phyloP scores from a whole-genome alignment of 805 yeast genomes.

The Ogataea chonburiensis region DNA sequence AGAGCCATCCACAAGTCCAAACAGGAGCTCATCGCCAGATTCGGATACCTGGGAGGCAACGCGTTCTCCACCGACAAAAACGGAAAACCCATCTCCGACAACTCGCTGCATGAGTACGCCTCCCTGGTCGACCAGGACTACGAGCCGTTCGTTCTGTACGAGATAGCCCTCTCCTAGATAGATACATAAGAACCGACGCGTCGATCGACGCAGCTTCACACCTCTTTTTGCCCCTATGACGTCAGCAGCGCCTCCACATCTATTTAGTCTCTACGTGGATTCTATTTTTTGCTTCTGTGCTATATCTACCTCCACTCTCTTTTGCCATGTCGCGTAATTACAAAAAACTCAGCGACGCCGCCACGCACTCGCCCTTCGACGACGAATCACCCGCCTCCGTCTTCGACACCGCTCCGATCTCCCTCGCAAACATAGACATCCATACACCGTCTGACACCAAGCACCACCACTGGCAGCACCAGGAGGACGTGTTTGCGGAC shows the following conservation, averaged over 20 bases:
- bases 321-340: slow-evolving; percentile 17
- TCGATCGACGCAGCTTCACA: slow-evolving; percentile 6
- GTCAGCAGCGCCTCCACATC: slow-evolving; percentile 4
- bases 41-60: slow-evolving; percentile 89
- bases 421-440: slow-evolving; percentile 9
- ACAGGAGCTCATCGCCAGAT: slow-evolving; percentile 66
- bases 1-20: slow-evolving; percentile 56
- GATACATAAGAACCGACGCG: slow-evolving; percentile 9
- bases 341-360: slow-evolving; percentile 12
- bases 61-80: slow-evolving; percentile 70
- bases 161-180: slow-evolving; percentile 40
- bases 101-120: slow-evolving; percentile 74
- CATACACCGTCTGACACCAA: slow-evolving; percentile 8
- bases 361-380: slow-evolving; percentile 13
- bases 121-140: slow-evolving; percentile 91
- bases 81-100: slow-evolving; percentile 64
- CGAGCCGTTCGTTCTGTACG: slow-evolving; percentile 92
- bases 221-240: too few relatives aligned
- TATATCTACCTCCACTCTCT: slow-evolving; percentile 1
- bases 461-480: slow-evolving; percentile 14
- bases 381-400: slow-evolving; percentile 16
- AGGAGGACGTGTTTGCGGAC: slow-evolving; percentile 16
- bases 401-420: slow-evolving; percentile 12
- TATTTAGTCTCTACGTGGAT: slow-evolving; percentile 5
- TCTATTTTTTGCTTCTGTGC: background rate